A percentile compares a stretch with the other conserved stretches of the same genome.
Evolutionary conservation across 345 rosid genomes (phyloP).

Genomic region (Streptanthus diversifolius): DNA sequence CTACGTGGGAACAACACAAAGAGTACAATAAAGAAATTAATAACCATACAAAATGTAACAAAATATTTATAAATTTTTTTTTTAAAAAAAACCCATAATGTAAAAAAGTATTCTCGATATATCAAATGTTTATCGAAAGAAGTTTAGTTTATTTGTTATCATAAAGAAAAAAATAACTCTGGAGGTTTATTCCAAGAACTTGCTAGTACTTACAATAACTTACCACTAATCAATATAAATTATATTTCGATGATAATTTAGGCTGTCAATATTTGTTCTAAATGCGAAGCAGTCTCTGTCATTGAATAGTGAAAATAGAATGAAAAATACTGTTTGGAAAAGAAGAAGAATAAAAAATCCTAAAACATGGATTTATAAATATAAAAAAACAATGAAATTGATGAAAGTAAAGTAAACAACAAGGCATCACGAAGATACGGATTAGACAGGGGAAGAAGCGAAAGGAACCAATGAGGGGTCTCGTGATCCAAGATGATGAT

Average conservation of each 20-base stretch:
- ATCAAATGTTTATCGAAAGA: background rate
- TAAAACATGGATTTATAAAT: slow-evolving; percentile 11
- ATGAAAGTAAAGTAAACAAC: slow-evolving; percentile 16
- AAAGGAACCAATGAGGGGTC: slow-evolving; percentile 36
- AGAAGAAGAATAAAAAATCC: slow-evolving; percentile 1
- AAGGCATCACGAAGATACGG: slow-evolving; percentile 25
- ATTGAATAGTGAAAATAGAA: slow-evolving; percentile 26
- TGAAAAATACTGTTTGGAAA: slow-evolving; percentile 18
- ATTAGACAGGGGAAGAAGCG: slow-evolving; percentile 20
- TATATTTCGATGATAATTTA: background rate
- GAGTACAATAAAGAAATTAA: background rate
- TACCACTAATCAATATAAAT: background rate
- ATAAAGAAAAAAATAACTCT: background rate
- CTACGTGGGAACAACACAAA: background rate
- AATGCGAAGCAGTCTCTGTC: slow-evolving; percentile 3
- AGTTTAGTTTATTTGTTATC: background rate
- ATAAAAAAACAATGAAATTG: background rate
- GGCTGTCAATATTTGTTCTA: background rate
- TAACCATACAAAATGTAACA: background rate
- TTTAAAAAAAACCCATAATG: too few species aligned
- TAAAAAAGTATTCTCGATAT: background rate
- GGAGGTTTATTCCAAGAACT: background rate
- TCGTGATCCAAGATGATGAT: slow-evolving; percentile 42
- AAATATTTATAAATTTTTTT: too few species aligned
- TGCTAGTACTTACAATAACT: background rate